Evolutionary conservation across 2,329 filamentous ascomycete genomes (phyloP).

Genomic region (Endothia cerciana): DNA sequence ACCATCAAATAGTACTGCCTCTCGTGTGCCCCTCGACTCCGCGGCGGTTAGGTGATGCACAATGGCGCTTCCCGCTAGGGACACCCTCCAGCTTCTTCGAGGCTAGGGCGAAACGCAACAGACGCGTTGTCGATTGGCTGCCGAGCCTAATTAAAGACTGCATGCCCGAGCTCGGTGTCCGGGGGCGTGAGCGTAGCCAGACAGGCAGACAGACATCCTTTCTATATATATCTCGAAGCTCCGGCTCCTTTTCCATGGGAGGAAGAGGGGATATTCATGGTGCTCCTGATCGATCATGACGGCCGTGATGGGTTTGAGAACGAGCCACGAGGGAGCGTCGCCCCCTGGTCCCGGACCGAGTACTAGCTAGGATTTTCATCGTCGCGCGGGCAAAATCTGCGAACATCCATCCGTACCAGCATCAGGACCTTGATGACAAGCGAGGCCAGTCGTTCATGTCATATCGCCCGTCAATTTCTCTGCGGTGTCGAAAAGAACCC

Average conservation of each 20-base stretch:
- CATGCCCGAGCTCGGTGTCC: slow-evolving; percentile 11
- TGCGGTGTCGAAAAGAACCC: no score
- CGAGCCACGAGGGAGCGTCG: neutral
- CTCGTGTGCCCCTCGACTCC: neutral
- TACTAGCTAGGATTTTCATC: neutral
- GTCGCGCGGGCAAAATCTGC: neutral
- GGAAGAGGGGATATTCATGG: slow-evolving; percentile 1
- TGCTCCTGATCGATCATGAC: neutral
- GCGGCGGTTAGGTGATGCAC: slow-evolving; percentile 2
- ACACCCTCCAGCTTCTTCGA: slow-evolving; percentile 6
- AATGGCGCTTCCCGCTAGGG: neutral
- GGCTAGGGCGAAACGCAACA: slow-evolving; percentile 19
- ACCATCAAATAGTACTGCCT: slow-evolving; percentile 2
- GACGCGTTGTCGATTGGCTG: slow-evolving; percentile 25
- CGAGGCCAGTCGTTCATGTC: neutral
- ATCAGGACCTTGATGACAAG: neutral
- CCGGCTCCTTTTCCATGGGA: neutral
- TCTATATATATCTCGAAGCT: neutral
- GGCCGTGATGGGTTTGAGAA: neutral
- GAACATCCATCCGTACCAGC: no score
- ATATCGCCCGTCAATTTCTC: neutral
- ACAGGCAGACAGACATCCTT: neutral
- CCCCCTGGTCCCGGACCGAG: neutral
- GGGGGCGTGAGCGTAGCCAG: slow-evolving; percentile 19
- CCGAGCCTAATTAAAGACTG: slow-evolving; percentile 18